Conservation (phyloP, 1,284 basidiomycete genomes). For the Pulveroboletus sp. region DNA sequence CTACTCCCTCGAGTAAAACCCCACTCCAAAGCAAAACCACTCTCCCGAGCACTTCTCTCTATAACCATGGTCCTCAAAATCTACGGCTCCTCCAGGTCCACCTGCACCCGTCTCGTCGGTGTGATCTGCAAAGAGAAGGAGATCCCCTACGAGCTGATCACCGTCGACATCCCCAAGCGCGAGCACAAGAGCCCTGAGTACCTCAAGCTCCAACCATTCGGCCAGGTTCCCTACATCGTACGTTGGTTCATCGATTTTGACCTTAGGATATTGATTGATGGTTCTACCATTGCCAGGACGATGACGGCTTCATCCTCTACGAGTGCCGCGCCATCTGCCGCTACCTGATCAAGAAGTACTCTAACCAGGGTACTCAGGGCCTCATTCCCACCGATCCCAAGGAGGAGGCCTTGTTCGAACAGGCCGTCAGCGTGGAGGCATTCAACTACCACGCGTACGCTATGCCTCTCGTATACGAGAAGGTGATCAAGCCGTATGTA, state of each 20-base stretch:
- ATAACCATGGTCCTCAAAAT: constrained; percentile 45
- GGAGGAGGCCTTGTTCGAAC: constrained; percentile 15
- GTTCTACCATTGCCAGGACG: constrained; percentile 26
- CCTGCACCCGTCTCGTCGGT: constrained; percentile 46
- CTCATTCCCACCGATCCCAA: constrained; percentile 33
- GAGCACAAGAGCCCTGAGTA: constrained; percentile 48
- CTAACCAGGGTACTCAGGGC: constrained; percentile 33
- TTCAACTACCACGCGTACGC: constrained; percentile 31
- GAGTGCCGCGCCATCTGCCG: constrained; percentile 54
- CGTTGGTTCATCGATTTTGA: constrained; percentile 8
- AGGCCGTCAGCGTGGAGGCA: too few species aligned
- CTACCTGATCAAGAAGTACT: constrained; percentile 46
- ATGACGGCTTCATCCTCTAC: constrained; percentile 45
- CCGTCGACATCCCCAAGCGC: constrained; percentile 40
- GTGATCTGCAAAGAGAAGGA: constrained; percentile 47
- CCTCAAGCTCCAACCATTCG: constrained; percentile 56
- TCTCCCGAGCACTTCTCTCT: not conserved
- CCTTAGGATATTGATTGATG: not conserved
- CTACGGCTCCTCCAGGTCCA: constrained; percentile 37
- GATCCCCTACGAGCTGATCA: constrained; percentile 46
- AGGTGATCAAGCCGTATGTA: constrained; percentile 31
- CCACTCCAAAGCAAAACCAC: too few species aligned
- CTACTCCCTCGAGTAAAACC: too few species aligned
- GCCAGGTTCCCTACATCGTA: constrained; percentile 61
- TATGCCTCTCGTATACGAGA: constrained; percentile 19